Evolutionary conservation across 1,284 basidiomycete genomes (phyloP).

Genomic region (Boletellus deceptivus): DNA sequence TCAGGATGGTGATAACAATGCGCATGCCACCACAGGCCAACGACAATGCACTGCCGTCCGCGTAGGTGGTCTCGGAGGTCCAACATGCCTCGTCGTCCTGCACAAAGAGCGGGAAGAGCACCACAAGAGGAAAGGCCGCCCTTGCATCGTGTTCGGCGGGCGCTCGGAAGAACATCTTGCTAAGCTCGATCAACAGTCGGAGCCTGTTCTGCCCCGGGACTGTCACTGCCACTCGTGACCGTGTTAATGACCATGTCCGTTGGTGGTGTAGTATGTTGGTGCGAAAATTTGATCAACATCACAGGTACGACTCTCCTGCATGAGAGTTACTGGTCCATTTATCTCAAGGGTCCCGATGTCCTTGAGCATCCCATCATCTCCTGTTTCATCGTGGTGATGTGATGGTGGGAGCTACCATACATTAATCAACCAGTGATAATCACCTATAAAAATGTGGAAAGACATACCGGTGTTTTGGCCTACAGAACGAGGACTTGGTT

Average conservation of each 20-base stretch:
- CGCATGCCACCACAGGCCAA: no score
- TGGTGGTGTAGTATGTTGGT: not conserved
- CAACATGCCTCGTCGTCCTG: not conserved
- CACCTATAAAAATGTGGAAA: no score
- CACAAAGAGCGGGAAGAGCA: constrained; percentile 57
- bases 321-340: no score
- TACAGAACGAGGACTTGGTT: no score
- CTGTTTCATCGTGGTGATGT: no score
- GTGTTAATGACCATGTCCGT: constrained; percentile 7
- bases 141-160: constrained; percentile 91
- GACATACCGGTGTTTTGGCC: no score
- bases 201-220: constrained; percentile 69
- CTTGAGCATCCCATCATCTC: no score
- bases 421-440: no score
- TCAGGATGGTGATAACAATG: not conserved
- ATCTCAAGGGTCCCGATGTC: no score
- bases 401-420: no score
- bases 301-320: no score
- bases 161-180: constrained; percentile 91
- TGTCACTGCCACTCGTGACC: constrained; percentile 66
- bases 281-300: no score
- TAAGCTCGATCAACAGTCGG: constrained; percentile 70
- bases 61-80: not conserved
- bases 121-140: constrained; percentile 86
- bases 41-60: constrained; percentile 10